A percentile compares a stretch with the other conserved stretches of the same genome.
phyloP scores from a whole-genome alignment of 1,284 basidiomycete species.

The Cryptococcus deneoformans region DNA sequence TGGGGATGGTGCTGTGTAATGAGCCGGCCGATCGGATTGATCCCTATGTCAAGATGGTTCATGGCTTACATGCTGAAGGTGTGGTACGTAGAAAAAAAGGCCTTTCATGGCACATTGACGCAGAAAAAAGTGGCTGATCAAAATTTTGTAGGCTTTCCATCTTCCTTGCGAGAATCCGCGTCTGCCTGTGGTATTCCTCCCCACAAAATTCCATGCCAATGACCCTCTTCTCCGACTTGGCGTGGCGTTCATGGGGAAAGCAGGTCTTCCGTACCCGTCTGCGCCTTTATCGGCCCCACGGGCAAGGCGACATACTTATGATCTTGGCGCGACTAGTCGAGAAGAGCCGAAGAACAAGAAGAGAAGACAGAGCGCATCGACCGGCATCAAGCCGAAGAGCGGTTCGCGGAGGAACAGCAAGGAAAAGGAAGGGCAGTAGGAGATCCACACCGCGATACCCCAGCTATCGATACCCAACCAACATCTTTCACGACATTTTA shows the following conservation, averaged over 20 bases:
- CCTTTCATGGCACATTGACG: neutral
- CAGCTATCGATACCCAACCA: no score
- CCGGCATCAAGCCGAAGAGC: slow-evolving; percentile 3
- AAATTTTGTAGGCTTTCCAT: slow-evolving; percentile 36
- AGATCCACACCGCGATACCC: no score
- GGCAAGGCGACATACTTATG: neutral
- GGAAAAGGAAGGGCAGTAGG: neutral
- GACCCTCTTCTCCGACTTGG: slow-evolving; percentile 43
- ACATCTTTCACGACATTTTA: no score
- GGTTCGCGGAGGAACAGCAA: slow-evolving; percentile 3
- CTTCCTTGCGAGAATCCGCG: slow-evolving; percentile 24
- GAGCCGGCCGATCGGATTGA: slow-evolving; percentile 29
- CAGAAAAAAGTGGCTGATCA: neutral
- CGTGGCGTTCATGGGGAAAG: slow-evolving; percentile 45
- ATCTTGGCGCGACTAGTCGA: neutral
- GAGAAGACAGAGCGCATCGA: slow-evolving; percentile 31
- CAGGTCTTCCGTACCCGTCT: slow-evolving; percentile 23
- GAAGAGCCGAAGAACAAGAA: slow-evolving; percentile 23
- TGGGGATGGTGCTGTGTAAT: slow-evolving; percentile 49
- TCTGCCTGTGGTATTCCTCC: slow-evolving; percentile 44
- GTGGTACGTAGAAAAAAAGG: slow-evolving; percentile 29
- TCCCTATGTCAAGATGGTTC: slow-evolving; percentile 41
- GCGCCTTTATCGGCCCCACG: slow-evolving; percentile 3
- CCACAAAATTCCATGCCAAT: slow-evolving; percentile 43
- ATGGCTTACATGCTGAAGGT: slow-evolving; percentile 43